phyloP scores from a whole-genome alignment of 345 rosid genomes.

The Pugionium dolabratum region DNA sequence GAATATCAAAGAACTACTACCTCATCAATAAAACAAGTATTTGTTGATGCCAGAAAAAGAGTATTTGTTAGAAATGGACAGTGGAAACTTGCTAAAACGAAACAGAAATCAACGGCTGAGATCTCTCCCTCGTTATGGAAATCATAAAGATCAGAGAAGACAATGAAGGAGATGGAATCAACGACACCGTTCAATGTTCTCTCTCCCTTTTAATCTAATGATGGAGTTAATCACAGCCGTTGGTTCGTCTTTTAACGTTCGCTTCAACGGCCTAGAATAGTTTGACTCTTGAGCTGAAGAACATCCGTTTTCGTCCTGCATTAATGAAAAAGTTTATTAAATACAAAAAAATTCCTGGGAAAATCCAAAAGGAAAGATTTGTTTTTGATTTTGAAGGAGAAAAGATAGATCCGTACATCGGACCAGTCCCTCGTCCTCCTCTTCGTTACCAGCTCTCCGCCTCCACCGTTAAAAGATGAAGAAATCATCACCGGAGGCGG shows the following conservation, averaged over 20 bases:
- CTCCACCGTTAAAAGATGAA: slow-evolving; percentile 43
- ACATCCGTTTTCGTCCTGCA: slow-evolving; percentile 61
- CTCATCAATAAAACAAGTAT: slow-evolving; percentile 31
- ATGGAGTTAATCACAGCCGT: slow-evolving; percentile 43
- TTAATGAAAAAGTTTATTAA: background rate
- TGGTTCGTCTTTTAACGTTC: slow-evolving; percentile 30
- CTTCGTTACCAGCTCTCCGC: slow-evolving; percentile 38
- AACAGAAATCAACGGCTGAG: slow-evolving; percentile 41
- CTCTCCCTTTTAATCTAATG: slow-evolving; percentile 40
- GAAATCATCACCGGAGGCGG: slow-evolving; percentile 48
- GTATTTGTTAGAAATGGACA: slow-evolving; percentile 25
- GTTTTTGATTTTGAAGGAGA: background rate
- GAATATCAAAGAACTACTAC: background rate
- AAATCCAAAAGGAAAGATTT: background rate
- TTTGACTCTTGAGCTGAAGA: slow-evolving; percentile 48
- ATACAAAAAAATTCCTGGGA: background rate
- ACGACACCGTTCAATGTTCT: slow-evolving; percentile 30
- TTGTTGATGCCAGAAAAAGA: no score
- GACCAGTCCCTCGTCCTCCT: slow-evolving; percentile 58
- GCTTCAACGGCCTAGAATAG: slow-evolving; percentile 34
- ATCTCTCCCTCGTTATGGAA: slow-evolving; percentile 47
- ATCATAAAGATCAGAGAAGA: slow-evolving; percentile 39
- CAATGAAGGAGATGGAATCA: slow-evolving; percentile 18
- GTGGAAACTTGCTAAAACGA: background rate
- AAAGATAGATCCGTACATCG: slow-evolving; percentile 47